Evolutionary conservation across 495 filamentous ascomycete species (phyloP), one percentile per base, ranked within the genome.

Genomic region (Xylaria castorea): DNA sequence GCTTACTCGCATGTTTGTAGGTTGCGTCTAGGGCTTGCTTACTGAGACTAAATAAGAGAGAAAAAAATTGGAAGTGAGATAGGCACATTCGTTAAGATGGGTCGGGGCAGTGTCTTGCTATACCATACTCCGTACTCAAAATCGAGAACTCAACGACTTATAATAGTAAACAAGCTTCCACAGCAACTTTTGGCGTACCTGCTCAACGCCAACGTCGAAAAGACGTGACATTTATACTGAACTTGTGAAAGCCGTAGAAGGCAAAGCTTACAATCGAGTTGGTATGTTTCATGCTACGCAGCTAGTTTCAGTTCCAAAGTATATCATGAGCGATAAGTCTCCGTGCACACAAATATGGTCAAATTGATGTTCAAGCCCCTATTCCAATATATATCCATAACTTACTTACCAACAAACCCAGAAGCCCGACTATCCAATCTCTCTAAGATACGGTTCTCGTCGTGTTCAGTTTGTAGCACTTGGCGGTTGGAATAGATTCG

Each of bases 401-500:
- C 18, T 18, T 8, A 5, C 9, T 36, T 44, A 20, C 32, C 12
- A 53, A 30, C 16, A 2, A 40, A 60, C 18, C 38, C 25, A 60
- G 25, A 62, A 46, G n/a, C 1, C 36, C 7, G n/a, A n/a, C 38
- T 9, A 22, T 34, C 16, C 48, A 34, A n/a, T 22, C 36, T 32
- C 51, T 38, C 30, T 70, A 70, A 25, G 57, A 46, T 38, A n/a
- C 27, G 27, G 53, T 60, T 36, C 27, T 62, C 6, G 57, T 63
- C 18, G 69, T 50, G 30, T 71, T 77, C 68, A 84, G 51, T 48
- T 83, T 75, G 72, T 75, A 83, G 74, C 83, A 85, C 58, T 83
- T 81, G 25, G 66, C 75, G 27, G 76, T 80, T 20, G 82, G 82
- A 65, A 85, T 81, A 20, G 55, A 72, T 73, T 85, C 83, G 11